Conservation (phyloP, 1,284 basidiomycete genomes). For the Vanrija sp. region DNA sequence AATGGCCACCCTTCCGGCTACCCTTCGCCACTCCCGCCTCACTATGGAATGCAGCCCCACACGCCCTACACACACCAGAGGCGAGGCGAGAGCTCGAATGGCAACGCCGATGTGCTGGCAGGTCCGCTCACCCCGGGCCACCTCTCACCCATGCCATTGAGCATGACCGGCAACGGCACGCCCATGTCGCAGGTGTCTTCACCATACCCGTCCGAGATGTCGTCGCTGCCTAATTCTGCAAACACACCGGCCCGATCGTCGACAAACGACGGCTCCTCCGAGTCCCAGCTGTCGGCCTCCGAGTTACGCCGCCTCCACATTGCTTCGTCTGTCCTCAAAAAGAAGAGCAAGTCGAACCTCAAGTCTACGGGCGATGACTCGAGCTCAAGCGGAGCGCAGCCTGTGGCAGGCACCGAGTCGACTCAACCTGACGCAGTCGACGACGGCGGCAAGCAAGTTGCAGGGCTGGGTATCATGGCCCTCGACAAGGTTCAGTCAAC, state of each 20-base stretch:
- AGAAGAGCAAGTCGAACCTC: slow-evolving; percentile 18
- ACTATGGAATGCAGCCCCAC: neutral
- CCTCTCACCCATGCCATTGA: neutral
- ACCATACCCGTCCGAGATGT: slow-evolving; percentile 13
- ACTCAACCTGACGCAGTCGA: neutral
- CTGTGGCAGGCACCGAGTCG: neutral
- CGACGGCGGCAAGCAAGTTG: neutral
- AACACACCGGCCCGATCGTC: neutral
- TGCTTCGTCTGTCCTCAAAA: slow-evolving; percentile 34
- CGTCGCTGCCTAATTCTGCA: neutral
- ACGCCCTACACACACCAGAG: too few relatives aligned
- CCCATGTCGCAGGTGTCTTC: slow-evolving; percentile 9
- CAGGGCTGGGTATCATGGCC: slow-evolving; percentile 12
- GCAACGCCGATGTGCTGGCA: slow-evolving; percentile 19
- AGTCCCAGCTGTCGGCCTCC: slow-evolving; percentile 11
- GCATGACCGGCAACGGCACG: neutral
- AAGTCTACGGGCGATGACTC: slow-evolving; percentile 17
- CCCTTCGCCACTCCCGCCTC: slow-evolving; percentile 2
- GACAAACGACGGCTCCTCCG: neutral
- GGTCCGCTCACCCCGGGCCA: slow-evolving; percentile 36
- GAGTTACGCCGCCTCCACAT: slow-evolving; percentile 34
- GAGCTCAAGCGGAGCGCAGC: neutral
- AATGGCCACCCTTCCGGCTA: neutral
- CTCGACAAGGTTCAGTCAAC: slow-evolving; percentile 1
- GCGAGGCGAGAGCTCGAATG: neutral